These are phyloP conservation scores for Cladobotryum protrusum DNA, from an alignment of 2,329 filamentous ascomycete species.

Conservation along the genomic window DNA sequence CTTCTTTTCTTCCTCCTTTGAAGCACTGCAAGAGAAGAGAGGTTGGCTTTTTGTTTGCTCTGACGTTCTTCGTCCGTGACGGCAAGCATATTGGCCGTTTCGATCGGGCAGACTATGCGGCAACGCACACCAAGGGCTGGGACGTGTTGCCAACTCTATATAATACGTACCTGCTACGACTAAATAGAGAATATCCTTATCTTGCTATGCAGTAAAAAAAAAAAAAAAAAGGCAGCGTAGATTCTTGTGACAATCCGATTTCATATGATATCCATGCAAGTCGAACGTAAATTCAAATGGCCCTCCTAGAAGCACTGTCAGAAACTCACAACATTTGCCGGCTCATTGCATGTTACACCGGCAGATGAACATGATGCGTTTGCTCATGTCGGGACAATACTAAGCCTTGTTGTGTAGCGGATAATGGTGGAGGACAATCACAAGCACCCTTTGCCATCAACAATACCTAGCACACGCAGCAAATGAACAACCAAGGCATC, in stretches of 20 bases:
- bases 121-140: slow-evolving; percentile 36
- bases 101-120: not conserved
- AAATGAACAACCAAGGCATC: not conserved
- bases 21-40: not conserved
- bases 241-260: too few relatives aligned
- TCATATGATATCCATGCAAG: too few relatives aligned
- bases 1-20: not conserved
- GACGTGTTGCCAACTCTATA: slow-evolving; percentile 21
- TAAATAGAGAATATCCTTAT: not conserved
- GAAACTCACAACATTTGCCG: not conserved
- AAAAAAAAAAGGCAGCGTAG: too few relatives aligned
- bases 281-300: too few relatives aligned
- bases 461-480: not conserved
- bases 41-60: slow-evolving; percentile 1
- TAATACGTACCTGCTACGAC: slow-evolving; percentile 20
- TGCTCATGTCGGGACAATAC: not conserved
- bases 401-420: not conserved
- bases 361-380: not conserved
- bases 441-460: not conserved
- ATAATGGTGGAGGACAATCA: not conserved
- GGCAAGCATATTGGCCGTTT: slow-evolving; percentile 4
- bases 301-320: too few relatives aligned
- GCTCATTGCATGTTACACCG: not conserved
- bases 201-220: too few relatives aligned
- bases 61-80: not conserved